A percentile compares a stretch with the other conserved stretches of the same genome.
These are phyloP conservation scores for Peniophora sp. DNA, from an alignment of 1,284 basidiomycete species.

Conservation along the genomic window DNA sequence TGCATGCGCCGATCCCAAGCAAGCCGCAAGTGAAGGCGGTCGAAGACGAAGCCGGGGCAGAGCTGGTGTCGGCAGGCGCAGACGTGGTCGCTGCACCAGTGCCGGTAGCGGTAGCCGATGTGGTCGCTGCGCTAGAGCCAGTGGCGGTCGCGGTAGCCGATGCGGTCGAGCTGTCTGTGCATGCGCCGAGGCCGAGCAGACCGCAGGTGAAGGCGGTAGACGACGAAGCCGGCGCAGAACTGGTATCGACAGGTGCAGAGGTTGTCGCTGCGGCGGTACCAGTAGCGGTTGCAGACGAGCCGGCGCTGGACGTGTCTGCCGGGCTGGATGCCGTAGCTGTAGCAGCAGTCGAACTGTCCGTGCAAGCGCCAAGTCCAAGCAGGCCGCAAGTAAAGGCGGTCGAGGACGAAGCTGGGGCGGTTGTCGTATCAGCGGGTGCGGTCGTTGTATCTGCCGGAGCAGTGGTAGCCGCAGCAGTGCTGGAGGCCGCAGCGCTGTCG, in stretches of 20 bases:
- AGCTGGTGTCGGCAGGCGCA: too few species aligned
- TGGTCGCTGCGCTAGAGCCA: background rate
- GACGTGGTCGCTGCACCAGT: too few species aligned
- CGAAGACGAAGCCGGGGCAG: background rate
- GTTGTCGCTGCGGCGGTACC: slow-evolving; percentile 2
- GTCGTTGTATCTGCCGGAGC: slow-evolving; percentile 9
- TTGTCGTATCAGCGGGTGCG: background rate
- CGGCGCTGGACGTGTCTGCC: background rate
- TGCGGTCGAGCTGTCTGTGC: background rate
- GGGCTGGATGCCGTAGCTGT: slow-evolving; percentile 1
- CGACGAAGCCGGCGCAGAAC: too few species aligned
- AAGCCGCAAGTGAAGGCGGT: background rate
- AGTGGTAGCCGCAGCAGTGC: slow-evolving; percentile 5
- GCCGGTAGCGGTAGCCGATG: too few species aligned
- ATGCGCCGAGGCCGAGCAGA: background rate
- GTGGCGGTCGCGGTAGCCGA: background rate
- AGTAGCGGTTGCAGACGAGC: slow-evolving; percentile 2
- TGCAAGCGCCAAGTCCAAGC: slow-evolving; percentile 6
- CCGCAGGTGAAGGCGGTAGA: too few species aligned
- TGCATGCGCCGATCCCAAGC: background rate
- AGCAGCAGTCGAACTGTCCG: background rate
- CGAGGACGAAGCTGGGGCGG: background rate
- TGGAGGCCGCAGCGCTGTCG: background rate
- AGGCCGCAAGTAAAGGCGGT: background rate
- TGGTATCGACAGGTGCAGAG: too few species aligned